These are phyloP conservation scores for Crinitomyces ghanaensis DNA, from an alignment of 805 yeast genomes.

Conservation along the genomic window DNA sequence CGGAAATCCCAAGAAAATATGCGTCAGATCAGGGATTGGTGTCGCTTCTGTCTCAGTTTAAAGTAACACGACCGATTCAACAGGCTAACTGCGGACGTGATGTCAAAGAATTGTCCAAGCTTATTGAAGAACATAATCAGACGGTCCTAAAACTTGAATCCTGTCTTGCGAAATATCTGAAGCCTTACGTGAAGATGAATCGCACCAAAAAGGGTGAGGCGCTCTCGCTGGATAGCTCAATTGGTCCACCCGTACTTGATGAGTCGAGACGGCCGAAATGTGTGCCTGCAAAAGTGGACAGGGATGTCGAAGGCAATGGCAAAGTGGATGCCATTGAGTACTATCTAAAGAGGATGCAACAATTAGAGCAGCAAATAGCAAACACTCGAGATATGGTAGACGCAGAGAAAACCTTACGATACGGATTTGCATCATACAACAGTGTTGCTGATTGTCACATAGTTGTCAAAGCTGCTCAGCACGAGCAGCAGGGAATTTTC, in stretches of 20 bases:
- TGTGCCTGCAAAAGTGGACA: conserved; percentile 14
- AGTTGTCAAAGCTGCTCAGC: conserved; percentile 8
- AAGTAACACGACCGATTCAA: conserved; percentile 8
- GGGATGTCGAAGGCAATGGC: conserved; percentile 1
- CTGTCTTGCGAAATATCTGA: conserved; percentile 20
- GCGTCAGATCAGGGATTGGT: conserved; percentile 20
- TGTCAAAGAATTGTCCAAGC: conserved; percentile 18
- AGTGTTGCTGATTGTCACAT: conserved; percentile 17
- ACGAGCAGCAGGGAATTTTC: too few species aligned
- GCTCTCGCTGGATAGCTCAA: too few species aligned
- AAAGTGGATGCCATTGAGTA: conserved; percentile 23
- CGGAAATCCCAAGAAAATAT: conserved; percentile 20
- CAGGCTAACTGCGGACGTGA: conserved; percentile 23
- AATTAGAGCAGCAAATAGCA: conserved; percentile 16
- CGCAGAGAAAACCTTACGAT: conserved; percentile 12
- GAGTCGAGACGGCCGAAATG: conserved; percentile 16
- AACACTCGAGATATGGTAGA: conserved; percentile 7
- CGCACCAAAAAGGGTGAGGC: too few species aligned
- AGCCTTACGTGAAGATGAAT: conserved; percentile 18
- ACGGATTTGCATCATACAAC: conserved; percentile 17
- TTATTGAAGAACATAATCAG: conserved; percentile 18
- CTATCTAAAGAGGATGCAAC: conserved; percentile 9
- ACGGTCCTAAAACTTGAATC: conserved; percentile 20
- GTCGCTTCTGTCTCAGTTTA: conserved; percentile 8
- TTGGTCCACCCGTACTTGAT: too few species aligned